Evolutionary conservation across 192 early-diverging fungal species (phyloP).

Genomic region (Gigaspora rosea): DNA sequence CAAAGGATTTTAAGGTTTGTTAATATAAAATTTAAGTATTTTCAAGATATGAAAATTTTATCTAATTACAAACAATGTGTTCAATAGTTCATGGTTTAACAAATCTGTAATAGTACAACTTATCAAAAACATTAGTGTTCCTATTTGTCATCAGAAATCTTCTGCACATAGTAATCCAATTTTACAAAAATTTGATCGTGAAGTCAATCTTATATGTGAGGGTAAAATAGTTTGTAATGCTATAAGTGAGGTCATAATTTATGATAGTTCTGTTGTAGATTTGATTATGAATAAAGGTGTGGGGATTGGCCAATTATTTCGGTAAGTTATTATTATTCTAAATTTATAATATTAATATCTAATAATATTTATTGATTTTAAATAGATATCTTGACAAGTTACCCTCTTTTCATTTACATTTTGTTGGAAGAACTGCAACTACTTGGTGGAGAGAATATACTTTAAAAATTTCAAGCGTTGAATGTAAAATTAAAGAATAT

Average conservation of each 20-base stretch:
- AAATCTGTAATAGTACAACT: conserved; percentile 38
- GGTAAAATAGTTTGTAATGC: conserved; percentile 47
- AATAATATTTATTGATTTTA: background rate
- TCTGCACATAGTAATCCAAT: conserved; percentile 7
- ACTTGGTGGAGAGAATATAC: conserved; percentile 50
- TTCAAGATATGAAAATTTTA: background rate
- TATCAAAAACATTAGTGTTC: conserved; percentile 37
- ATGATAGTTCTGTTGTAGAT: conserved; percentile 38
- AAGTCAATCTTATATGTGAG: conserved; percentile 46
- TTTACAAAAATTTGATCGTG: conserved; percentile 42
- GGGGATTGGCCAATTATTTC: conserved; percentile 49
- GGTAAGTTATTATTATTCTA: conserved; percentile 24
- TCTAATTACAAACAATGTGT: background rate
- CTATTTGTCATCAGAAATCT: conserved; percentile 19
- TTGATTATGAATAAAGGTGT: conserved; percentile 45
- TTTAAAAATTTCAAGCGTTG: conserved; percentile 39
- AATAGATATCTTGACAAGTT: conserved; percentile 40
- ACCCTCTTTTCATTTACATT: conserved; percentile 44
- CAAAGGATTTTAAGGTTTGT: conserved; percentile 48
- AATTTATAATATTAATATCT: background rate
- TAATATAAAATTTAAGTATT: background rate
- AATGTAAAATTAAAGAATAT: conserved; percentile 43
- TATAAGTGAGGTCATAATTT: conserved; percentile 41
- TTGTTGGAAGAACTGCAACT: conserved; percentile 36
- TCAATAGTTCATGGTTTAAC: conserved; percentile 47